Evolutionary conservation across 2,329 filamentous ascomycete genomes (phyloP).

Genomic region (Parasarocladium wereldwijsianum): DNA sequence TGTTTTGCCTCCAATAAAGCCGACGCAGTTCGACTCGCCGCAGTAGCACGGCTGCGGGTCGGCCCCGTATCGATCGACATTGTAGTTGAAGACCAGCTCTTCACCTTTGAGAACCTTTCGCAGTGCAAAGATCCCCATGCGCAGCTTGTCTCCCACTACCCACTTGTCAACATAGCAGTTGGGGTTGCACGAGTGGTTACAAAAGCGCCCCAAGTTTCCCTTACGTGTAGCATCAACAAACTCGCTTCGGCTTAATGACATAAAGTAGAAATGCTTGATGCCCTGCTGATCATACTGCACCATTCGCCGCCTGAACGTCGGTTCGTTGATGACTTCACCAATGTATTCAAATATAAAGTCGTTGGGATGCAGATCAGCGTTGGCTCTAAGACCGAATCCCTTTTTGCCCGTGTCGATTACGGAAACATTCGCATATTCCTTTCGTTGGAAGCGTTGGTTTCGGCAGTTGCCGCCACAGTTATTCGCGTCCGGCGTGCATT

Average conservation of each 20-base stretch:
- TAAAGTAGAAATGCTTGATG: slow-evolving; percentile 99
- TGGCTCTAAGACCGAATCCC: slow-evolving; percentile 78
- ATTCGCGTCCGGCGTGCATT: slow-evolving; percentile 66
- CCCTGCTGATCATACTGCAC: slow-evolving; percentile 87
- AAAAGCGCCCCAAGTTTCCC: slow-evolving; percentile 90
- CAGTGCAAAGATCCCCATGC: slow-evolving; percentile 96
- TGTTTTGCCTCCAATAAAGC: slow-evolving; percentile 94
- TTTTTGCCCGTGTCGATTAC: slow-evolving; percentile 99
- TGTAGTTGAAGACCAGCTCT: slow-evolving; percentile 98
- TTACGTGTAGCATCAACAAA: slow-evolving; percentile 97
- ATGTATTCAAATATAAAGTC: slow-evolving; percentile 98
- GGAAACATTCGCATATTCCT: slow-evolving; percentile 77
- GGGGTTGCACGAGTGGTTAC: slow-evolving; percentile 97
- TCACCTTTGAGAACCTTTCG: slow-evolving; percentile 76
- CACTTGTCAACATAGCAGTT: slow-evolving; percentile 99
- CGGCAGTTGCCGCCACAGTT: slow-evolving; percentile 80
- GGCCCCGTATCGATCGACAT: slow-evolving; percentile 93
- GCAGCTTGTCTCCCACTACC: slow-evolving; percentile 92
- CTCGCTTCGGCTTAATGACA: slow-evolving; percentile 92
- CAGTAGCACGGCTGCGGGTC: slow-evolving; percentile 97
- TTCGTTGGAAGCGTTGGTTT: slow-evolving; percentile 88
- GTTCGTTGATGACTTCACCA: slow-evolving; percentile 92
- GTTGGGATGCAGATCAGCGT: slow-evolving; percentile 60
- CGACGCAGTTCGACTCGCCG: slow-evolving; percentile 83
- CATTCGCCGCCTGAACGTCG: slow-evolving; percentile 78